phyloP scores from a whole-genome alignment of 2,329 filamentous ascomycete species.

The Botrytis medusae region DNA sequence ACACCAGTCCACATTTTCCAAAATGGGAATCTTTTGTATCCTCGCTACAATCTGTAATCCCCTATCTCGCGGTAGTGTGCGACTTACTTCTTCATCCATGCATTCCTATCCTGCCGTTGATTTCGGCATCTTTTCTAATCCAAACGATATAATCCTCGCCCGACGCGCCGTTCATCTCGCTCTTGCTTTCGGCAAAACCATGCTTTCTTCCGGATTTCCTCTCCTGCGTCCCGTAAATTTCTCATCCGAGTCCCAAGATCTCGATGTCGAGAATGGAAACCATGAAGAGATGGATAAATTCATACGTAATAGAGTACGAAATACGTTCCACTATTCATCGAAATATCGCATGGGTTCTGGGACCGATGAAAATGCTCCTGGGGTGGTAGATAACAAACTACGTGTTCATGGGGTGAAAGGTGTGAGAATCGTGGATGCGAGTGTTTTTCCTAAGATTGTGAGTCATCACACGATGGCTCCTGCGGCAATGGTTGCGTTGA shows the following conservation, averaged over 20 bases:
- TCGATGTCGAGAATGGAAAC: constrained; percentile 1
- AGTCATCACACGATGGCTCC: constrained; percentile 30
- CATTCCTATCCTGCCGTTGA: constrained; percentile 20
- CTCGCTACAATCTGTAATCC: constrained; percentile 15
- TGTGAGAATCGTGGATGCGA: constrained; percentile 33
- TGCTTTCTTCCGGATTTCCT: constrained; percentile 10
- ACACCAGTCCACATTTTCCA: constrained; percentile 5
- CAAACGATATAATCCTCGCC: constrained; percentile 2
- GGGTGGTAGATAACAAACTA: constrained; percentile 34
- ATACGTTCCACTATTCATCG: background rate
- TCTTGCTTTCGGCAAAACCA: constrained; percentile 13
- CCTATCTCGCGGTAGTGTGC: constrained; percentile 19
- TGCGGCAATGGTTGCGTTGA: constrained; percentile 34
- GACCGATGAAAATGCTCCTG: background rate
- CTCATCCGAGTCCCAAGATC: background rate
- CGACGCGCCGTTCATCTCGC: constrained; percentile 21
- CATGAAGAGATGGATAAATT: background rate
- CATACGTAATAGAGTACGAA: background rate
- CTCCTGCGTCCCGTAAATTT: background rate
- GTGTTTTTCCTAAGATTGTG: constrained; percentile 32
- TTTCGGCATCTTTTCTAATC: constrained; percentile 22
- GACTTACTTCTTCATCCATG: constrained; percentile 19
- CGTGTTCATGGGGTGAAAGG: constrained; percentile 33
- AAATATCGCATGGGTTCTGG: constrained; percentile 4
- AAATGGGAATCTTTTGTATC: constrained; percentile 20